Evolutionary conservation across 495 filamentous ascomycete species (phyloP), one percentile per base, ranked within the genome.

Genomic region (Lophium mytilinum): DNA sequence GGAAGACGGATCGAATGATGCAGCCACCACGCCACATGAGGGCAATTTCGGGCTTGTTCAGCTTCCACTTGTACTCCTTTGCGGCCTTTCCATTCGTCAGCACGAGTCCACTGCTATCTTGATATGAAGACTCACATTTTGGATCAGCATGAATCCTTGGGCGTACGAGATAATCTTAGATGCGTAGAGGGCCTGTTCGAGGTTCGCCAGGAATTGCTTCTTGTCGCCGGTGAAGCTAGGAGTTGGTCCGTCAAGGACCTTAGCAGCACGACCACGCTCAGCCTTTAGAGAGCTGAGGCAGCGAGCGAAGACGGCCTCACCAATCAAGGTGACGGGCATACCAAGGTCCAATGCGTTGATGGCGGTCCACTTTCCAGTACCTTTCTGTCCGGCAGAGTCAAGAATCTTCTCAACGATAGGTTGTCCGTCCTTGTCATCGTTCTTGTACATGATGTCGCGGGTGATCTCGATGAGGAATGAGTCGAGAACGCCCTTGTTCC

Each of bases 111-210:
- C n/a, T 36, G 19, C 30, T 50, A 12, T n/a, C 21, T 19, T 10
- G 35, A 35, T 9, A 45, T 36, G 1, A 12, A 36, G 14, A 10
- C 87, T 74, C 76, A 95, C 90, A 76, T 95, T 85, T 79, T 97
- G 93, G 81, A 98, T 96, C 69, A 98, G 83, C 94, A 98, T 98
- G 82, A 98, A 98, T 70, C 93, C 93, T 76, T 98, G 93, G 63
- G 92, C 89, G 71, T 98, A 98, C 37, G 93, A 98, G 75, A 98
- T 96, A 68, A 98, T 97, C 85, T 98, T 98, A 57, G 93, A 97
- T 54, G 93, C 93, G 67, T 98, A 98, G 55, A 98, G 83, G 57
- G 93, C 93, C 80, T 98, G 93, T 79, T 98, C 93, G 45, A 98
- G 86, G 75, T 98, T 89, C 58, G 89, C 88, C 66, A 98, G 80